These are phyloP conservation scores for Pythium aquatile DNA, from an alignment of 352 stramenopile species.

Conservation along the genomic window DNA sequence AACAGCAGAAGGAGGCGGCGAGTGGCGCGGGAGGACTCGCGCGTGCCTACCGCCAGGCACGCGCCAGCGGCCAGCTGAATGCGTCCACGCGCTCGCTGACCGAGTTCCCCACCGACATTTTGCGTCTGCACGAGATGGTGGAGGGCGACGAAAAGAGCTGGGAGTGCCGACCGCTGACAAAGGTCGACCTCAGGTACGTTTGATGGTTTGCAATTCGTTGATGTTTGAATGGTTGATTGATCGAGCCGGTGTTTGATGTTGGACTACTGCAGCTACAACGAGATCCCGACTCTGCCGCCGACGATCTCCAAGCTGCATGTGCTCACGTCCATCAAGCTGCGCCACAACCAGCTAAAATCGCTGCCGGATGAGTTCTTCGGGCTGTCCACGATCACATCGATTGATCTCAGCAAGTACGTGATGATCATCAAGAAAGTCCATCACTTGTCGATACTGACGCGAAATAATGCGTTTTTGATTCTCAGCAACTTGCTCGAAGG, in stretches of 20 bases:
- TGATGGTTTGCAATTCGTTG: background rate
- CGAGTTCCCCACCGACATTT: conserved; percentile 55
- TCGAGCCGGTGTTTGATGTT: background rate
- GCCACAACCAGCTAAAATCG: conserved; percentile 58
- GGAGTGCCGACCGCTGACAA: conserved; percentile 66
- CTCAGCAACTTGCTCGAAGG: conserved; percentile 62
- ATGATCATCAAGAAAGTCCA: background rate
- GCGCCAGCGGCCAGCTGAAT: conserved; percentile 60
- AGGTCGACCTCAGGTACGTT: conserved; percentile 67
- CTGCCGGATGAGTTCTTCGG: conserved; percentile 60
- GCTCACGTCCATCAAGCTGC: conserved; percentile 67
- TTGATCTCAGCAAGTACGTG: conserved; percentile 81
- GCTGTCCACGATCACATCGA: conserved; percentile 50
- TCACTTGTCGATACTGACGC: background rate
- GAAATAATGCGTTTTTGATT: conserved; percentile 17
- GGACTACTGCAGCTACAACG: conserved; percentile 58
- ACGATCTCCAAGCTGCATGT: conserved; percentile 49
- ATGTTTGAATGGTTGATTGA: background rate
- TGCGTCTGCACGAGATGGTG: conserved; percentile 58
- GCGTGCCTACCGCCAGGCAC: conserved; percentile 50
- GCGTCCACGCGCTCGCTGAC: conserved; percentile 51
- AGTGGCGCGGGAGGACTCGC: conserved; percentile 17
- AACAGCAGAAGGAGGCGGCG: conserved; percentile 14
- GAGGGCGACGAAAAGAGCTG: conserved; percentile 71
- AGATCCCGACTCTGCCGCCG: conserved; percentile 51